These are phyloP conservation scores for Antitrichia curtipendula DNA, from an alignment of 225 moss, liverwort and hornwort genomes.

Conservation along the genomic window DNA sequence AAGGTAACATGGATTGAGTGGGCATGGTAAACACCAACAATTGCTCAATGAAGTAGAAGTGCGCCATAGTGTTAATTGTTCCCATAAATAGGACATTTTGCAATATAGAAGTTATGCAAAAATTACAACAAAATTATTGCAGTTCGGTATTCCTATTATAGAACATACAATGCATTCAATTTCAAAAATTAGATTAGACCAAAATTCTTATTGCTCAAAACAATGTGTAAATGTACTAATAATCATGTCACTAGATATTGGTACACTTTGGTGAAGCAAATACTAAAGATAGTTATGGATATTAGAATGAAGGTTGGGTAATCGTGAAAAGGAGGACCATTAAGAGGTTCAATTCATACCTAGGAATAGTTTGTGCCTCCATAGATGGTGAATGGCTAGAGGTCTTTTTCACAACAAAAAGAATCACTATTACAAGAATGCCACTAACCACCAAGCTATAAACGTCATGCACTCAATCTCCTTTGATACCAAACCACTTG, in stretches of 20 bases:
- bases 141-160: background rate
- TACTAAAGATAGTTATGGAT: background rate
- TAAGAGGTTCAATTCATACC: background rate
- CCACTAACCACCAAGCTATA: constrained; percentile 34
- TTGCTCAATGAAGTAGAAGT: background rate
- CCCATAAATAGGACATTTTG: background rate
- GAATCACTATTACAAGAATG: constrained; percentile 34
- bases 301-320: background rate
- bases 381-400: background rate
- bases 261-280: background rate
- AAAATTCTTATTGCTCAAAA: background rate
- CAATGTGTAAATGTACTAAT: background rate
- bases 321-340: background rate
- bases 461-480: constrained; percentile 38
- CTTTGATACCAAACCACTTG: constrained; percentile 53
- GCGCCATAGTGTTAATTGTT: background rate
- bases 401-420: constrained; percentile 7
- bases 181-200: background rate
- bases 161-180: background rate
- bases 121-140: background rate
- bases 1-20: background rate
- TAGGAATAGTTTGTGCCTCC: constrained; percentile 5
- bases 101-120: background rate
- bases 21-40: background rate
- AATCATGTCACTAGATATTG: background rate